These are phyloP conservation scores for Phalaenopsis equestris DNA, from an alignment of 106 monocot species.

Conservation along the genomic window DNA sequence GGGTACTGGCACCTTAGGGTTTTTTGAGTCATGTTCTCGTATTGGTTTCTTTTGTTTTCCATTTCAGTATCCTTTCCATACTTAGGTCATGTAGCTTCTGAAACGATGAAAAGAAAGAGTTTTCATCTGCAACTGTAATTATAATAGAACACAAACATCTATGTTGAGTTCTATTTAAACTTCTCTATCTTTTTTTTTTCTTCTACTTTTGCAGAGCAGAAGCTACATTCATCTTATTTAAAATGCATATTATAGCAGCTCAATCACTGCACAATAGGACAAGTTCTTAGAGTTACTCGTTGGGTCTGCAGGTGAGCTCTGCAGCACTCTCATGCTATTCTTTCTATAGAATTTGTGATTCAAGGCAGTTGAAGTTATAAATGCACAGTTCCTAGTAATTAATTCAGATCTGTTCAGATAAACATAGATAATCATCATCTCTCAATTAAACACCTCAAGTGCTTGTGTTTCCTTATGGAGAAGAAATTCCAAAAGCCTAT, in stretches of 20 bases:
- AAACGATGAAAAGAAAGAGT: not conserved
- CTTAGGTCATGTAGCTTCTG: not conserved
- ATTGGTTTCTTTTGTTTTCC: not conserved
- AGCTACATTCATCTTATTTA: constrained; percentile 1
- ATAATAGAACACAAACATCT: not conserved
- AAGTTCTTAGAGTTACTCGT: not conserved
- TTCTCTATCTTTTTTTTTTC: not conserved
- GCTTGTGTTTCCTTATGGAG: not conserved
- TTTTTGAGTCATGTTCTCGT: not conserved
- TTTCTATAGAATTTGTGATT: not conserved
- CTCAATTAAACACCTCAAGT: not conserved
- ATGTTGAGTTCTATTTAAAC: not conserved
- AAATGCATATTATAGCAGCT: not conserved
- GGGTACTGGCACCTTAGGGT: not conserved
- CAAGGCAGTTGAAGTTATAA: not conserved
- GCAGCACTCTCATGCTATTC: not conserved
- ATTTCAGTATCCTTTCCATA: not conserved
- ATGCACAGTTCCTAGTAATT: not conserved
- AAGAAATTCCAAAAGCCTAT: not conserved
- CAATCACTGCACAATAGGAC: not conserved
- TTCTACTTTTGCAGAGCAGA: not conserved
- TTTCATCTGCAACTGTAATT: not conserved
- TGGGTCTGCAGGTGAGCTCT: not conserved
- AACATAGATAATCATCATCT: not conserved
- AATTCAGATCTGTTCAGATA: not conserved